Conservation (phyloP, 768 basidiomycete species). For the Kwoniella dendrophila region DNA sequence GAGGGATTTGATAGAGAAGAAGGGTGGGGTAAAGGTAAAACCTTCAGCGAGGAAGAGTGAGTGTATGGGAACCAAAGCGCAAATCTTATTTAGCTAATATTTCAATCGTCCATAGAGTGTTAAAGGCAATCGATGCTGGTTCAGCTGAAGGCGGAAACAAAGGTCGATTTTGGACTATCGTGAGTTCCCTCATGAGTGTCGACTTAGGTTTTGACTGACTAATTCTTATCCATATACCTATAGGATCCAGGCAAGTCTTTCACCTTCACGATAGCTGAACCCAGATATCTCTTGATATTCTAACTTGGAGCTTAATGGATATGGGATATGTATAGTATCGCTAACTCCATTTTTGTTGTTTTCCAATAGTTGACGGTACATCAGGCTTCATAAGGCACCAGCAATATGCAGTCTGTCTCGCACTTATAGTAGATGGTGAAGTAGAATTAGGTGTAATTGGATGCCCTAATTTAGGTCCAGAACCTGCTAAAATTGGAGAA, state of each 20-base stretch:
- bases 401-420: conserved; percentile 90
- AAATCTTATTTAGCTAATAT: not conserved
- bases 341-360: conserved; percentile 57
- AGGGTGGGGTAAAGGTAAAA: conserved; percentile 44
- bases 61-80: no score
- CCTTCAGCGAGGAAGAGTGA: conserved; percentile 45
- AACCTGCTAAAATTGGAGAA: conserved; percentile 65
- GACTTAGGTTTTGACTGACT: conserved; percentile 5
- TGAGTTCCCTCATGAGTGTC: conserved; percentile 21
- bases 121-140: conserved; percentile 85
- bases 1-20: conserved; percentile 68
- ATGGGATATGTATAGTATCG: not conserved
- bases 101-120: conserved; percentile 58
- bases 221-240: not conserved
- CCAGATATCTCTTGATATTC: not conserved
- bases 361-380: conserved; percentile 85
- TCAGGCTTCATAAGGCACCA: conserved; percentile 90
- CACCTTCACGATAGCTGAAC: not conserved
- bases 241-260: conserved; percentile 30
- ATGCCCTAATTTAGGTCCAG: conserved; percentile 76
- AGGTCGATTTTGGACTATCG: conserved; percentile 61
- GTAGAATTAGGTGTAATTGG: conserved; percentile 85
- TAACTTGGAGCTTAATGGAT: no score
- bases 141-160: conserved; percentile 64
- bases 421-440: conserved; percentile 74